phyloP scores from a whole-genome alignment of 2,329 filamentous ascomycete species.

The Plectosphaerella plurivora region DNA sequence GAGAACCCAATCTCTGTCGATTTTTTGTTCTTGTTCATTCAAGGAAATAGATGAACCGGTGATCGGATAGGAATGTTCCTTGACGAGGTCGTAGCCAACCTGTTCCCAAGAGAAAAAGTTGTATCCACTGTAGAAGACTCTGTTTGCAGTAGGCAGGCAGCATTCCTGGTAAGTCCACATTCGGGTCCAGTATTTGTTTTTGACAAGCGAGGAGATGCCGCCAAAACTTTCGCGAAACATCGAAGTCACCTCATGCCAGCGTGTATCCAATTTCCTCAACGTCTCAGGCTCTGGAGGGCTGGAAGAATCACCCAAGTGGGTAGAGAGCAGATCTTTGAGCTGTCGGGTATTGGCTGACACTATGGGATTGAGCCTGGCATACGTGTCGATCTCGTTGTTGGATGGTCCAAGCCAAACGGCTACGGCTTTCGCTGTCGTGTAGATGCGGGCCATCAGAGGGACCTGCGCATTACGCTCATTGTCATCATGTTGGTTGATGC shows the following conservation, averaged over 20 bases:
- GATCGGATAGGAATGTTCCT: no score
- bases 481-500: not conserved
- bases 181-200: not conserved
- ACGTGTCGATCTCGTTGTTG: not conserved
- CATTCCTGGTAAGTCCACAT: conserved; percentile 5
- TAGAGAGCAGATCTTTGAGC: not conserved
- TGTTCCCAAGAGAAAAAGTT: no score
- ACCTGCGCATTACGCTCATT: not conserved
- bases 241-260: no score
- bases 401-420: not conserved
- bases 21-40: no score
- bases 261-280: no score
- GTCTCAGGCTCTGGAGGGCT: no score
- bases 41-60: no score
- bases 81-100: no score
- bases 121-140: no score
- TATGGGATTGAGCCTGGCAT: not conserved
- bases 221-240: no score
- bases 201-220: not conserved
- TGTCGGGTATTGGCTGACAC: not conserved
- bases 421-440: not conserved
- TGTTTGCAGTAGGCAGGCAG: no score
- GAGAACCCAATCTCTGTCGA: no score
- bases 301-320: not conserved
- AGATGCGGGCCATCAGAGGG: not conserved